Percentiles rank a stretch among this genome's conserved stretches.
Conservation (phyloP, 2,329 filamentous ascomycete species). For the Pseudogymnoascus pannorum region DNA sequence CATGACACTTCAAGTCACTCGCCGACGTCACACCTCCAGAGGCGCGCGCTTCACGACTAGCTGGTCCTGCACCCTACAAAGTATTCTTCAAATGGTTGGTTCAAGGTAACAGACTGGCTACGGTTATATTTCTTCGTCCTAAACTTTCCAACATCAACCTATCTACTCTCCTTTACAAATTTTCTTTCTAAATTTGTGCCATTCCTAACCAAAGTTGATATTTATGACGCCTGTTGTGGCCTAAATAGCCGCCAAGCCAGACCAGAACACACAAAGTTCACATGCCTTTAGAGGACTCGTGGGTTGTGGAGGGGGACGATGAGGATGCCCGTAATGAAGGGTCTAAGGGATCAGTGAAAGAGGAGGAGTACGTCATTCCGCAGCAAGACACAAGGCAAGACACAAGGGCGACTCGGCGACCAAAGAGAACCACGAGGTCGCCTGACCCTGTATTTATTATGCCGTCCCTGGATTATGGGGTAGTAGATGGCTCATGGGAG, state of each 20-base stretch:
- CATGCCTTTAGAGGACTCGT: constrained; percentile 25
- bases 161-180: not conserved
- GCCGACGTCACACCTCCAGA: not conserved
- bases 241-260: not conserved
- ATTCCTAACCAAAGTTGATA: not conserved
- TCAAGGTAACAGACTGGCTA: not conserved
- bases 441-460: constrained; percentile 29
- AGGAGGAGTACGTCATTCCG: constrained; percentile 2
- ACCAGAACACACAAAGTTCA: not conserved
- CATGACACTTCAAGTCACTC: not conserved
- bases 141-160: not conserved
- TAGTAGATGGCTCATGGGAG: constrained; percentile 25
- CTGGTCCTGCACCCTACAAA: not conserved
- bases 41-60: not conserved
- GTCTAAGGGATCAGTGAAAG: not conserved
- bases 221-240: not conserved
- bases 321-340: constrained; percentile 18
- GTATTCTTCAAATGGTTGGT: constrained; percentile 5
- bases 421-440: constrained; percentile 17
- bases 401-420: not conserved
- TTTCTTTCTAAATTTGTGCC: not conserved
- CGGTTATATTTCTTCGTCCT: not conserved
- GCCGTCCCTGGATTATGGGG: constrained; percentile 26
- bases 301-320: constrained; percentile 26
- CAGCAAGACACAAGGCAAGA: constrained; percentile 3